A percentile compares a stretch with the other conserved stretches of the same genome.
Conservation (phyloP, 179 eudicot species). For the Amaranthus tricolor region DNA sequence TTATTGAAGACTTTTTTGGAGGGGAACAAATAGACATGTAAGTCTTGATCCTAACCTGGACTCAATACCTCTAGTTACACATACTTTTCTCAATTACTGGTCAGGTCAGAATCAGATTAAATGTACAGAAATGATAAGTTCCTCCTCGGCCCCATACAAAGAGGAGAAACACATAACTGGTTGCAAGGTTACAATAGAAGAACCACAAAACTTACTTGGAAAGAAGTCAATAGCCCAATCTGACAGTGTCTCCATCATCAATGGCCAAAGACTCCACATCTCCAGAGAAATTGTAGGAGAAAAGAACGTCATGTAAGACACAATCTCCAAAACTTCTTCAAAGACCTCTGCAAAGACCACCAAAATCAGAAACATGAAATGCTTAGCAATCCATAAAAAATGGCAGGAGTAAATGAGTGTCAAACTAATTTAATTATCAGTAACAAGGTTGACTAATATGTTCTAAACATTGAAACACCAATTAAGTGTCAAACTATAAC, state of each 20-base stretch:
- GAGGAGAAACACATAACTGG: neutral
- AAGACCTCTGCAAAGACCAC: slow-evolving; percentile 71
- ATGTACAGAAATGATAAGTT: neutral
- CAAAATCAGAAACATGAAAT: slow-evolving; percentile 8
- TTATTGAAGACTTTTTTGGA: no score
- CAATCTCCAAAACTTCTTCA: slow-evolving; percentile 97
- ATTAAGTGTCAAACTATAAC: no score
- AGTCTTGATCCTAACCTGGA: no score
- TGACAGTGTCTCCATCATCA: slow-evolving; percentile 90
- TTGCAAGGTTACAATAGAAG: neutral
- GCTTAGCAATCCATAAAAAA: neutral
- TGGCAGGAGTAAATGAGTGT: no score
- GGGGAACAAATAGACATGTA: no score
- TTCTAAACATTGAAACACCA: no score
- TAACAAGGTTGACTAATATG: neutral
- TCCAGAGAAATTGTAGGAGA: slow-evolving; percentile 90
- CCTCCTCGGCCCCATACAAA: no score
- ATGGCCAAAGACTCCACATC: slow-evolving; percentile 99
- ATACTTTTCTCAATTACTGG: no score
- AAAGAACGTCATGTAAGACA: slow-evolving; percentile 95
- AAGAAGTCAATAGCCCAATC: slow-evolving; percentile 97
- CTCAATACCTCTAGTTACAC: no score
- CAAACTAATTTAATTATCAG: no score
- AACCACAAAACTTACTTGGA: slow-evolving; percentile 43
- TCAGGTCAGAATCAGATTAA: neutral